These are phyloP conservation scores for Lasiosphaeriaceae sp. DNA, from an alignment of 495 filamentous ascomycete genomes.

Conservation along the genomic window DNA sequence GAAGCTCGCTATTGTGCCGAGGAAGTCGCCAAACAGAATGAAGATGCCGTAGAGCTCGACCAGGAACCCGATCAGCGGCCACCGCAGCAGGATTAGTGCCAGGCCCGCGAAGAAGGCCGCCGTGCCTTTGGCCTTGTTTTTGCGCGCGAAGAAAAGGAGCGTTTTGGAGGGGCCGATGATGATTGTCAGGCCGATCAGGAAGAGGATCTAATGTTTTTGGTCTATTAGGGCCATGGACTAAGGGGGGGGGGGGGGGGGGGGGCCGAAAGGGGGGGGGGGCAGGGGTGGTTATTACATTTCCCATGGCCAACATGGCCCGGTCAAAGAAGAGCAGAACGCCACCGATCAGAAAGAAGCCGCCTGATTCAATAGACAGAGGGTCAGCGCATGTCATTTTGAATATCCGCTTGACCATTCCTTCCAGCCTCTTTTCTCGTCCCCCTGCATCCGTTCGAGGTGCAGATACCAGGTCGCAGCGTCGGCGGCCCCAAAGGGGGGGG, in stretches of 20 bases:
- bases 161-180: conserved; percentile 95
- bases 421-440: too few species aligned
- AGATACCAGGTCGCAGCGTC: background rate
- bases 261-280: conserved; percentile 68
- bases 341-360: conserved; percentile 87
- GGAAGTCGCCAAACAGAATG: conserved; percentile 91
- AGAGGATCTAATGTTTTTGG: conserved; percentile 67
- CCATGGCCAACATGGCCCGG: conserved; percentile 70
- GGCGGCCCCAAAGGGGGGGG: too few species aligned
- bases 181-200: conserved; percentile 89
- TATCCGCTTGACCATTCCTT: background rate
- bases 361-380: conserved; percentile 44
- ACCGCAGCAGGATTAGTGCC: conserved; percentile 76
- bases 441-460: too few species aligned
- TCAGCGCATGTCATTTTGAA: background rate
- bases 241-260: conserved; percentile 51
- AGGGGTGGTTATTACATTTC: too few species aligned
- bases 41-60: conserved; percentile 92
- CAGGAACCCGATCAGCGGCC: conserved; percentile 83
- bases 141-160: conserved; percentile 84
- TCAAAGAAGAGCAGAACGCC: conserved; percentile 97
- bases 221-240: background rate
- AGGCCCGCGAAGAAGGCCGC: conserved; percentile 86
- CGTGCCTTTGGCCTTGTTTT: conserved; percentile 87
- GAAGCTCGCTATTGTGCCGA: conserved; percentile 87